phyloP scores from a whole-genome alignment of 139 green algal species.

The Tetraselmis chui region DNA sequence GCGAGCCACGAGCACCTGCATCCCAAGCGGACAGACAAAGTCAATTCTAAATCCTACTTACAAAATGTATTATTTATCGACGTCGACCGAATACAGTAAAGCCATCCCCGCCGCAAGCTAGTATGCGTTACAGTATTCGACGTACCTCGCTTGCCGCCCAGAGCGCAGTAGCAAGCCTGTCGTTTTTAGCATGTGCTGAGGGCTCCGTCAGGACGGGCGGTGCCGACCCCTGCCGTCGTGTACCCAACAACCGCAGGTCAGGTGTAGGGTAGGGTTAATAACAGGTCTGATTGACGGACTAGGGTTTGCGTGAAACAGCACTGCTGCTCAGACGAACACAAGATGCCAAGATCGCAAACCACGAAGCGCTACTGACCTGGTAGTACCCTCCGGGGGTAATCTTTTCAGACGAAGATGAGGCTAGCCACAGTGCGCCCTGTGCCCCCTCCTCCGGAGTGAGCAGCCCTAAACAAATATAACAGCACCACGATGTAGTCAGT shows the following conservation, averaged over 20 bases:
- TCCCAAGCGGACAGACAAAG: too few relatives aligned
- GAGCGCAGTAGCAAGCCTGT: not conserved
- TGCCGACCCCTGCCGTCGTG: not conserved
- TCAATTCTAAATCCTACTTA: not conserved
- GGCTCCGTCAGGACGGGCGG: not conserved
- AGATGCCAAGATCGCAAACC: not conserved
- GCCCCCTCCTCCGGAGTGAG: not conserved
- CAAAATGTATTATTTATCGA: not conserved
- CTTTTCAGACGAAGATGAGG: not conserved
- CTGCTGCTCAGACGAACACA: not conserved
- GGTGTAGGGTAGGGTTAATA: too few relatives aligned
- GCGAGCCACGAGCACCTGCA: not conserved
- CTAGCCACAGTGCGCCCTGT: not conserved
- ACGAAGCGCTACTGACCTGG: not conserved
- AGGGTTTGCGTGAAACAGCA: too few relatives aligned
- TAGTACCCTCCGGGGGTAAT: not conserved
- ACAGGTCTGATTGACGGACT: too few relatives aligned
- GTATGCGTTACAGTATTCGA: not conserved
- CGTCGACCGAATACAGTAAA: not conserved
- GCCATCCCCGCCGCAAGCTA: not conserved
- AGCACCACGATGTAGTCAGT: too few relatives aligned
- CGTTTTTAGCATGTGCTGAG: not conserved
- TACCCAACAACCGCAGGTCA: too few relatives aligned
- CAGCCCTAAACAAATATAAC: too few relatives aligned
- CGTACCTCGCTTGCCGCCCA: not conserved